A percentile compares a stretch with the other conserved stretches of the same genome.
Conservation (phyloP, 176 grass and related monocot species). For the Triticum timopheevii region DNA sequence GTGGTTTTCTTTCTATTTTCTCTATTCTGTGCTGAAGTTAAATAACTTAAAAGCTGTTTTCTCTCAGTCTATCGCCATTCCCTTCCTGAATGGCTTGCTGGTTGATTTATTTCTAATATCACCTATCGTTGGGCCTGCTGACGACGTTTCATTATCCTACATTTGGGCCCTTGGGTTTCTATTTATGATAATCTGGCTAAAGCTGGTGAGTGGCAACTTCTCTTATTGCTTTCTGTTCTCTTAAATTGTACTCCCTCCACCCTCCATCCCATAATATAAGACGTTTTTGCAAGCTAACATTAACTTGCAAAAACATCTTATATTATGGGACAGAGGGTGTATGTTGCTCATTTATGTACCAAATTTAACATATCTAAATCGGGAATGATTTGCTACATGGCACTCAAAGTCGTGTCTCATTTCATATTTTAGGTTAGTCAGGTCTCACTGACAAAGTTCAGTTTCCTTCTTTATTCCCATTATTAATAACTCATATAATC, state of each 20-base stretch:
- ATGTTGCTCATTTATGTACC: neutral
- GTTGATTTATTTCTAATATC: neutral
- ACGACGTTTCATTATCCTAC: neutral
- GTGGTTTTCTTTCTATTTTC: neutral
- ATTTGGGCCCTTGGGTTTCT: neutral
- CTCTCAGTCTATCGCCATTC: constrained; percentile 36
- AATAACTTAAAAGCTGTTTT: neutral
- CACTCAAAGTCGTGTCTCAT: neutral
- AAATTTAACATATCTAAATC: neutral
- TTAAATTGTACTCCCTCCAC: too few relatives aligned
- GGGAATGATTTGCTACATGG: neutral
- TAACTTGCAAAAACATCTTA: too few relatives aligned
- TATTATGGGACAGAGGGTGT: too few relatives aligned
- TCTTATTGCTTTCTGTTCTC: neutral
- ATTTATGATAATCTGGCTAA: neutral
- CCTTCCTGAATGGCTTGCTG: constrained; percentile 28
- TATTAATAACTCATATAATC: too few relatives aligned
- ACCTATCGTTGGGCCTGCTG: neutral
- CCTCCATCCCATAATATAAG: too few relatives aligned
- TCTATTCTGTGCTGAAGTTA: constrained; percentile 23
- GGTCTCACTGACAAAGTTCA: neutral
- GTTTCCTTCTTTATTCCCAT: neutral
- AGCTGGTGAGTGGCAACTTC: neutral
- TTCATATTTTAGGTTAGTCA: neutral
- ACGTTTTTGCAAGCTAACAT: too few relatives aligned